Conservation (phyloP, 148 eudicot species). For the Persicaria maculosa region DNA sequence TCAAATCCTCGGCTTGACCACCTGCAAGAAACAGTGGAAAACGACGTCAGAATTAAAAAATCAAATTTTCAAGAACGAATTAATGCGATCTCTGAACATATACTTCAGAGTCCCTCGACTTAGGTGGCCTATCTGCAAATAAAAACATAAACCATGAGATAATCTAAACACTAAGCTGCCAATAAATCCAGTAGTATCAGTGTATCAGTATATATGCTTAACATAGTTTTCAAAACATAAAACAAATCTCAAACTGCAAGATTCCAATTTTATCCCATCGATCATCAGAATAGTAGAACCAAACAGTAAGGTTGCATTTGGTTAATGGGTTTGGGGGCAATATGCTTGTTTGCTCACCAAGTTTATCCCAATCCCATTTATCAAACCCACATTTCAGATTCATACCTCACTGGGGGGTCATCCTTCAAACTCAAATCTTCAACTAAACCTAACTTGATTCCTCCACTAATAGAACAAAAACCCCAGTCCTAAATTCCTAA, state of each 20-base stretch:
- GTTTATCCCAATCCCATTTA: not conserved
- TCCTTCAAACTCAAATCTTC: not conserved
- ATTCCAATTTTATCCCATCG: too few relatives aligned
- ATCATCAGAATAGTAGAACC: too few relatives aligned
- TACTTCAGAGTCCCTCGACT: constrained; percentile 28
- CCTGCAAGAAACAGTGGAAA: too few relatives aligned
- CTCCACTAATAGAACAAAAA: not conserved
- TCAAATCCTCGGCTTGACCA: too few relatives aligned
- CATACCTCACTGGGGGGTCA: not conserved
- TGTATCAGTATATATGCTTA: not conserved
- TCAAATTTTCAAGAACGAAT: too few relatives aligned
- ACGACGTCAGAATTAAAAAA: too few relatives aligned
- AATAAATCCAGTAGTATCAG: not conserved
- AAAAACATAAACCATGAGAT: not conserved
- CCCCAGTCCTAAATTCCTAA: not conserved
- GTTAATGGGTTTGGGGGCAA: too few relatives aligned
- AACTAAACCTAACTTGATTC: not conserved
- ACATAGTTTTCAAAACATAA: not conserved
- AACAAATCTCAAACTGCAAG: too few relatives aligned
- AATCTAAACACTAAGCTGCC: not conserved
- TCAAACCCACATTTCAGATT: not conserved
- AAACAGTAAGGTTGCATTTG: too few relatives aligned
- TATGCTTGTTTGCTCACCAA: too few relatives aligned
- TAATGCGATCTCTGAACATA: constrained; percentile 3
- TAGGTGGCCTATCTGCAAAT: constrained; percentile 15